Evolutionary conservation across 2,329 filamentous ascomycete species (phyloP), one percentile per base, ranked within the genome.

Genomic region (Penicillium sp.): DNA sequence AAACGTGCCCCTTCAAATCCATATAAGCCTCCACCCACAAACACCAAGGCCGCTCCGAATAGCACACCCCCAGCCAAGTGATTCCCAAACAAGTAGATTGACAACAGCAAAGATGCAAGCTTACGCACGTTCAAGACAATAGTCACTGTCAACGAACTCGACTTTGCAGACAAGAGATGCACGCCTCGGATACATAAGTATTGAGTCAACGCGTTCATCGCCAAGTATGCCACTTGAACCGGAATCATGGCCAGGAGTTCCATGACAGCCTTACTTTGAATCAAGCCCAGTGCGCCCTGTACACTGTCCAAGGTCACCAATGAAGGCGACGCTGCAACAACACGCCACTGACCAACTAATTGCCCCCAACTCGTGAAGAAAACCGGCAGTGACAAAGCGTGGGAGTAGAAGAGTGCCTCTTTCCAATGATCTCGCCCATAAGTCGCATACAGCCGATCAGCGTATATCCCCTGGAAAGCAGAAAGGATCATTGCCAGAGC

Each of bases 121-220:
- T 99, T 99, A 63, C 94, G 84, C 56, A 99, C 89, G 71, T 97
- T 99, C 56, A 99, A 80, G 45, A 97, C 92, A 64, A 99, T 96
- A 1, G 93, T 97, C 22, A 99, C 94, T 0, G 94, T 97, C 51
- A 99, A 81, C 0, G 94, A 95, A 3, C 92, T 93, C 3, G 90
- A 90, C 50, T 88, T 88, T 0, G 93, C 90, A 1, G 90, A 92
- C 4, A 99, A 81, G n/a, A 96, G 82, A 64, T 97, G 97, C 53
- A 99, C 94, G 1, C 94, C 94, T 3, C 92, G 89, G 59, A 99
- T 97, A 72, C 94, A 99, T 22, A 92, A 84, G 67, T 97, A 91
- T 73, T 99, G 94, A 3, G 94, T 97, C 45, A 95, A 70, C 0
- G 95, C 90, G 63, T 79, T 78, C 58, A 79, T 62, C 8, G 75